phyloP scores from a whole-genome alignment of 306 rosid genomes.

The Rubus parviflorus region DNA sequence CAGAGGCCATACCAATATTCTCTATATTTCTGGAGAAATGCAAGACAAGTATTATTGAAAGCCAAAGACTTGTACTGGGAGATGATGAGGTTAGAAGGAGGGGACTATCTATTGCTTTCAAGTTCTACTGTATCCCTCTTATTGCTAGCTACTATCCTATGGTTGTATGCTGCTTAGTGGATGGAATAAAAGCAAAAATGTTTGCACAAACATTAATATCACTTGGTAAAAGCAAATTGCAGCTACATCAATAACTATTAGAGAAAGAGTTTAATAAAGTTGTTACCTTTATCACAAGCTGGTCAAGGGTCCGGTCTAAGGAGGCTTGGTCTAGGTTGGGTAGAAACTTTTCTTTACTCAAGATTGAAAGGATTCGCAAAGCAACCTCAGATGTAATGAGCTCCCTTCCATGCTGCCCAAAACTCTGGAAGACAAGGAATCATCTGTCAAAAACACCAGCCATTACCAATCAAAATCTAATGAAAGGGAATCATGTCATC shows the following conservation, averaged over 20 bases:
- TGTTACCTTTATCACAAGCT: conserved; percentile 76
- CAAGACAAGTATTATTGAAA: neutral
- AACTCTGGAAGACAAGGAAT: conserved; percentile 99
- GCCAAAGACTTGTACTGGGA: neutral
- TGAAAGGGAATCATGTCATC: neutral
- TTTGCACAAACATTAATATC: neutral
- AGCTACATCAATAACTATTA: neutral
- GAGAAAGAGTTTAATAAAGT: conserved; percentile 3
- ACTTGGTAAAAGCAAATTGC: neutral
- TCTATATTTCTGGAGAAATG: neutral
- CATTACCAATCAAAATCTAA: conserved; percentile 52
- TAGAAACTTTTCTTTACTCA: conserved; percentile 69
- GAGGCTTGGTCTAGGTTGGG: conserved; percentile 59
- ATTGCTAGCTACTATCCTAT: neutral
- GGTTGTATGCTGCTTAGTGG: neutral
- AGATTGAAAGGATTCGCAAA: conserved; percentile 67
- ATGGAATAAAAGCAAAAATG: neutral
- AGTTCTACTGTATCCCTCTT: neutral
- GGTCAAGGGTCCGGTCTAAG: conserved; percentile 68
- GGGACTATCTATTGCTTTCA: neutral
- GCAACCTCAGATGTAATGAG: conserved; percentile 93
- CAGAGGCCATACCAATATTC: neutral
- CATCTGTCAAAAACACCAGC: conserved; percentile 99
- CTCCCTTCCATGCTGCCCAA: conserved; percentile 99
- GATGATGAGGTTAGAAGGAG: neutral